Percentiles rank a stretch among this genome's conserved stretches.
Conservation (phyloP, 129 eudicot species). For the Lactuca saligna region DNA sequence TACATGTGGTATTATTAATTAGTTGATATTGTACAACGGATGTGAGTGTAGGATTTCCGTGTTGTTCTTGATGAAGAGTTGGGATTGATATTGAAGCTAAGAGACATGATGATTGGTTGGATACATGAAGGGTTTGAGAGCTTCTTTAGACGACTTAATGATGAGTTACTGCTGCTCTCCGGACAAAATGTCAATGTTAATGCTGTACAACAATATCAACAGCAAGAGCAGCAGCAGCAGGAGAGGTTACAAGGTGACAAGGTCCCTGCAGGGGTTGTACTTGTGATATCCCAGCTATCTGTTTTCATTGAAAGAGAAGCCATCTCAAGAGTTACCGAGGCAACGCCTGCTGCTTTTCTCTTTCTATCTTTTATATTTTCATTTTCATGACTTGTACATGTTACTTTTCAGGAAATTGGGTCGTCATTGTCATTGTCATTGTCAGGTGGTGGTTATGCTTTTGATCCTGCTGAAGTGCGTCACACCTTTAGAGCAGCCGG, state of each 20-base stretch:
- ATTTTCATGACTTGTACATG: neutral
- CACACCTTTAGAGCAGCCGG: slow-evolving; percentile 68
- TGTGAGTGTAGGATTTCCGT: slow-evolving; percentile 55
- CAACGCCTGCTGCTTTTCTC: slow-evolving; percentile 29
- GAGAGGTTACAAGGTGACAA: slow-evolving; percentile 52
- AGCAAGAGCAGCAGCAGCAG: slow-evolving; percentile 4
- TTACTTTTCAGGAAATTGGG: slow-evolving; percentile 66
- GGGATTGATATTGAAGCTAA: slow-evolving; percentile 63
- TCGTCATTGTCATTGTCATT: slow-evolving; percentile 73
- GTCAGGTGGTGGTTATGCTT: slow-evolving; percentile 72
- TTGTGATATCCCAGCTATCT: slow-evolving; percentile 77
- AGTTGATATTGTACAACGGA: no score
- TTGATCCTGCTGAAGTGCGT: slow-evolving; percentile 94
- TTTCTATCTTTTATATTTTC: slow-evolving; percentile 2
- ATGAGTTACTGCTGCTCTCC: slow-evolving; percentile 61
- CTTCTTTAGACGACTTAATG: slow-evolving; percentile 66
- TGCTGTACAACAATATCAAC: no score
- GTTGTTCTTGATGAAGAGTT: slow-evolving; percentile 71
- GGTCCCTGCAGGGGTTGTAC: slow-evolving; percentile 80
- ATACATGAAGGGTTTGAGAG: slow-evolving; percentile 91
- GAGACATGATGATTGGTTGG: slow-evolving; percentile 65
- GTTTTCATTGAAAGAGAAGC: slow-evolving; percentile 77
- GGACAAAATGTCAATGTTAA: slow-evolving; percentile 40
- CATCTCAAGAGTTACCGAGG: slow-evolving; percentile 88
- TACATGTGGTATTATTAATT: no score